Conservation (phyloP, 805 yeast genomes). For the Lachancea nothofagi region DNA sequence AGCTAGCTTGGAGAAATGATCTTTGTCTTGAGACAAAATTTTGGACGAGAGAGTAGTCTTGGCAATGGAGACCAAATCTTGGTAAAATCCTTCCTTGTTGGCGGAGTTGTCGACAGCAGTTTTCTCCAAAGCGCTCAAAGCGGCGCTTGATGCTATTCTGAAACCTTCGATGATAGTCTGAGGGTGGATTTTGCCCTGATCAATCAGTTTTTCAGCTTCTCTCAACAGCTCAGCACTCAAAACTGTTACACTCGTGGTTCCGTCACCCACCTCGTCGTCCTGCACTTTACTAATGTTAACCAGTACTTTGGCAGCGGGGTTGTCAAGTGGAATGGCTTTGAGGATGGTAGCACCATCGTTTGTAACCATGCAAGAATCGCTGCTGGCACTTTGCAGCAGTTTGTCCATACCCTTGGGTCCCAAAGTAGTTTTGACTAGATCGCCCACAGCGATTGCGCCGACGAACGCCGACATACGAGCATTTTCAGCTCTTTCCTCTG, state of each 20-base stretch:
- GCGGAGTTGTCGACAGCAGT: conserved; percentile 69
- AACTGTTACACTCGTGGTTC: conserved; percentile 94
- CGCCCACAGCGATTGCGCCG: conserved; percentile 99
- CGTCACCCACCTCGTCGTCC: conserved; percentile 98
- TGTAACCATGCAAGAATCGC: conserved; percentile 76
- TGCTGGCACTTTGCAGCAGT: conserved; percentile 77
- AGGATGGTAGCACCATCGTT: conserved; percentile 98
- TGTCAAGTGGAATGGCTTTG: conserved; percentile 89
- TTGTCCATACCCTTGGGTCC: conserved; percentile 99
- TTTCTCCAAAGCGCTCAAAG: conserved; percentile 69
- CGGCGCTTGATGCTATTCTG: conserved; percentile 83
- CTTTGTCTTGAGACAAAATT: conserved; percentile 91
- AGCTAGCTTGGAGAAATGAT: conserved; percentile 79
- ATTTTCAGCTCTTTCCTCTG: conserved; percentile 96
- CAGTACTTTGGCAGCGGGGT: conserved; percentile 94
- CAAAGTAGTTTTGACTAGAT: conserved; percentile 84
- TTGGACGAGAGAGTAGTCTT: conserved; percentile 91
- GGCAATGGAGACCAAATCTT: conserved; percentile 81
- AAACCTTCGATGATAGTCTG: conserved; percentile 96
- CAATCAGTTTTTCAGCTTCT: conserved; percentile 91
- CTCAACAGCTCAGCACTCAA: conserved; percentile 84
- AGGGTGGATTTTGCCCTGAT: conserved; percentile 84
- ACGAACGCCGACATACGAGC: conserved; percentile 97
- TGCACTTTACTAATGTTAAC: conserved; percentile 95
- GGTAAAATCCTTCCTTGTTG: conserved; percentile 54